Conservation (phyloP, 148 eudicot genomes). For the Rhododendron kiyosumense region DNA sequence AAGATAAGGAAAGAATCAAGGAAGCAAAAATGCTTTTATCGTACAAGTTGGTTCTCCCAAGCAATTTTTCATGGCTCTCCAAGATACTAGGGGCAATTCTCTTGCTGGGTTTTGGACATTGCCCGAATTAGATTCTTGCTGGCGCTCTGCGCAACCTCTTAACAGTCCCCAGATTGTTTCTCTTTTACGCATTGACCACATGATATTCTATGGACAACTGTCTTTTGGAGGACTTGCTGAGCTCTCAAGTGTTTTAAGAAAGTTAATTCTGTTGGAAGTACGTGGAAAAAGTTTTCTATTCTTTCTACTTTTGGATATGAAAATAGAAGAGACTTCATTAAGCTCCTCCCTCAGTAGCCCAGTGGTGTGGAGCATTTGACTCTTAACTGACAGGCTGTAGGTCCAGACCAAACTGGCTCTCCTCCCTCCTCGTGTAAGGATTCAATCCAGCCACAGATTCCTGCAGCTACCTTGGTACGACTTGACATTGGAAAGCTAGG, state of each 20-base stretch:
- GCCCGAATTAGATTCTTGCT: background rate
- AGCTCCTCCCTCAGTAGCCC: background rate
- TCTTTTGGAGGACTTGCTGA: background rate
- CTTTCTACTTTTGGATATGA: background rate
- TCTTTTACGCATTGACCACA: background rate
- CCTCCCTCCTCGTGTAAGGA: background rate
- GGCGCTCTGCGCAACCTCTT: background rate
- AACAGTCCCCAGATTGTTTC: background rate
- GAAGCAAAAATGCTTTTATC: background rate
- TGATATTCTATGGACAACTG: background rate
- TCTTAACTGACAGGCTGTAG: background rate
- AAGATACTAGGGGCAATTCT: background rate
- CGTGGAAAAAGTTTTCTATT: background rate
- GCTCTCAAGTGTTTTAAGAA: background rate
- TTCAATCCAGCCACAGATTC: background rate
- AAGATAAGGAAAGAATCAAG: background rate
- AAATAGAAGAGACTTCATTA: background rate
- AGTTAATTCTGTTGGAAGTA: background rate
- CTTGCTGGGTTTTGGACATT: background rate
- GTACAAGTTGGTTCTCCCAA: background rate
- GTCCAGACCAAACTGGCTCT: background rate
- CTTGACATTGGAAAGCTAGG: background rate
- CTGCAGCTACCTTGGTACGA: background rate
- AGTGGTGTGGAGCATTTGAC: background rate
- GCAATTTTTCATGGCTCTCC: background rate